Evolutionary conservation across 768 basidiomycete genomes (phyloP), one percentile per base, ranked within the genome.

Genomic region (Mrakia blollopis): DNA sequence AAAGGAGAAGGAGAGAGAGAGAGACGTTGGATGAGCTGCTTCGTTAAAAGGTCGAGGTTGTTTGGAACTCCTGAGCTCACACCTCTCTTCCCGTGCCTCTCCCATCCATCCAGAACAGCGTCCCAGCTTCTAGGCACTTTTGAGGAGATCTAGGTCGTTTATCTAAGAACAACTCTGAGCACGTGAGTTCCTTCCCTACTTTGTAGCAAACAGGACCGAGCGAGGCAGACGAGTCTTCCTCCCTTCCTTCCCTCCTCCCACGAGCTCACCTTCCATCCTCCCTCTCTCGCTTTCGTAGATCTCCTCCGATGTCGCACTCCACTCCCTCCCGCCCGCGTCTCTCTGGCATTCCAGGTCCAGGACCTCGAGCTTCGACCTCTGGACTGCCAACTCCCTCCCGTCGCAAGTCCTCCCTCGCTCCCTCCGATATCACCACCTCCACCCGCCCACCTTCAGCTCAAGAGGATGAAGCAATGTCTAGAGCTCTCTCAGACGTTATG

Each of bases 261-360:
- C 44, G 44, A 25, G 25, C 35, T 68, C n/a, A n/a, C 25, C 35
- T 2, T 35, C 30, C 63, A 37, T 37, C 37, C 63, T 37, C 37
- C 63, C n/a, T 65, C 10, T 21, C 35, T 68, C 23, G 9, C 11
- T n/a, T 9, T 37, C n/a, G 32, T 39, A 68, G 65, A 68, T 21
- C 21, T 21, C 63, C 57, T 39, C 21, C 13, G 21, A 76, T 76
- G 76, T 77, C 76, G 0, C 32, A 57, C 61, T 47, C 61, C 3
- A 77, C 76, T 2, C 76, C 76, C n/a, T 41, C 61, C 9, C 44
- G 70, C 2, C 65, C 76, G 5, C 76, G 76, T 2, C 47, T 77
- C 32, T 77, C 76, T 13, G 76, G 76, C 2, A 39, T 77, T 18
- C 76, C 76, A 2, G 71, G 70, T 41, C 76, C 76, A 14, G 54